phyloP scores from a whole-genome alignment of 108 stramenopile genomes.

The Conticribra guillardii region DNA sequence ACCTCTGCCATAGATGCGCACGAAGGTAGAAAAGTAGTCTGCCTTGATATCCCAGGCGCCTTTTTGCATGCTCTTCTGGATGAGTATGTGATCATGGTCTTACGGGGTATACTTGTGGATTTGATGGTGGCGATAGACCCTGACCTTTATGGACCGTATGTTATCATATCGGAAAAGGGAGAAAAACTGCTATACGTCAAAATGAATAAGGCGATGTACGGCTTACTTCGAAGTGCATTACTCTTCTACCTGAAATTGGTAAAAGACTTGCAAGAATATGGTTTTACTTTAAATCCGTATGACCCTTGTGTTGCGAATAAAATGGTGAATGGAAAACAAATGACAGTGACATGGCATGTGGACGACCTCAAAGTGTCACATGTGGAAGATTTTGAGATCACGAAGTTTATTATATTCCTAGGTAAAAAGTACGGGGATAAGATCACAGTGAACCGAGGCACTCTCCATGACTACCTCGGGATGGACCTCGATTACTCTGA shows the following conservation, averaged over 20 bases:
- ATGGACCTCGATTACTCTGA: neutral
- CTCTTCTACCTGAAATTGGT: neutral
- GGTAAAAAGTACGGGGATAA: neutral
- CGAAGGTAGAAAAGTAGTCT: neutral
- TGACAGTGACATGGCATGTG: neutral
- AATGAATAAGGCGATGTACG: neutral
- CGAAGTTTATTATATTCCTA: neutral
- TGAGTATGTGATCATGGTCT: neutral
- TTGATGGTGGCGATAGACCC: constrained; percentile 5
- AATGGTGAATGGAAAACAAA: neutral
- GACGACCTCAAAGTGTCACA: neutral
- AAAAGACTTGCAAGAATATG: neutral
- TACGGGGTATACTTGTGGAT: neutral
- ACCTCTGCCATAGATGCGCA: constrained; percentile 4
- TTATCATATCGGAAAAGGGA: neutral
- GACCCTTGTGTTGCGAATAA: neutral
- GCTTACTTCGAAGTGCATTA: neutral
- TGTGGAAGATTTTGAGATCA: neutral
- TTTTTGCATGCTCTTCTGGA: neutral
- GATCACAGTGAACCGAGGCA: neutral
- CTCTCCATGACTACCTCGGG: neutral
- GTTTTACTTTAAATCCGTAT: neutral
- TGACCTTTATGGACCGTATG: neutral
- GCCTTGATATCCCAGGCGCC: neutral
- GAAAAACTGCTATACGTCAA: neutral